Evolutionary conservation across 352 stramenopile species (phyloP).

Genomic region (Phytopythium sindhum): DNA sequence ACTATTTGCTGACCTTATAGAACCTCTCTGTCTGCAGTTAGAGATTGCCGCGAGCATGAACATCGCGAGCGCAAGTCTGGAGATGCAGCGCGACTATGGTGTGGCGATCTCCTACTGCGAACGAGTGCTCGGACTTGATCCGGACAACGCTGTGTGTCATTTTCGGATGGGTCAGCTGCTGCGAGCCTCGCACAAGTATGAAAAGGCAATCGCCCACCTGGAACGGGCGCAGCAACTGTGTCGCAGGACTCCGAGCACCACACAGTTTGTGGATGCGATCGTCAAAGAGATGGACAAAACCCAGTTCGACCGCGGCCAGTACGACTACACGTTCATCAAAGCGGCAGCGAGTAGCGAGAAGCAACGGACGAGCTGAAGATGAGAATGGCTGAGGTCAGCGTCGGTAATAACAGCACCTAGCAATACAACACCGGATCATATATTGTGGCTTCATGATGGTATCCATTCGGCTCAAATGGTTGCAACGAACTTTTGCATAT

Average conservation of each 20-base stretch:
- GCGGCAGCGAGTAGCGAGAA: slow-evolving; percentile 11
- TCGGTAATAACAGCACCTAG: neutral
- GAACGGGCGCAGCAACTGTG: slow-evolving; percentile 12
- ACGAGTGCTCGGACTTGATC: slow-evolving; percentile 31
- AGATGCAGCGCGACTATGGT: slow-evolving; percentile 56
- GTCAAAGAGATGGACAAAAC: slow-evolving; percentile 54
- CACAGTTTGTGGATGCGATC: slow-evolving; percentile 44
- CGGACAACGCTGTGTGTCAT: slow-evolving; percentile 25
- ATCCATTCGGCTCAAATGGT: slow-evolving; percentile 9
- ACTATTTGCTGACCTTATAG: neutral
- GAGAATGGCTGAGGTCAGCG: neutral
- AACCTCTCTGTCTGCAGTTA: slow-evolving; percentile 9
- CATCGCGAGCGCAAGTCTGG: slow-evolving; percentile 52
- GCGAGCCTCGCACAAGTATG: slow-evolving; percentile 45
- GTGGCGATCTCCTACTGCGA: slow-evolving; percentile 41
- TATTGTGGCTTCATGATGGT: neutral
- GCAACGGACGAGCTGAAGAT: neutral
- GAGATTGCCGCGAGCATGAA: slow-evolving; percentile 63
- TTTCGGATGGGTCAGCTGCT: slow-evolving; percentile 55
- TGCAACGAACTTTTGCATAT: slow-evolving; percentile 11
- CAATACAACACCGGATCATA: neutral
- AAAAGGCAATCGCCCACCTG: slow-evolving; percentile 38
- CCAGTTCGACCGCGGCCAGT: slow-evolving; percentile 58
- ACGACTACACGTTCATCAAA: slow-evolving; percentile 50
- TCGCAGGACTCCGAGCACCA: slow-evolving; percentile 9